phyloP scores from a whole-genome alignment of 805 yeast species.

The Candida qinlingensis region DNA sequence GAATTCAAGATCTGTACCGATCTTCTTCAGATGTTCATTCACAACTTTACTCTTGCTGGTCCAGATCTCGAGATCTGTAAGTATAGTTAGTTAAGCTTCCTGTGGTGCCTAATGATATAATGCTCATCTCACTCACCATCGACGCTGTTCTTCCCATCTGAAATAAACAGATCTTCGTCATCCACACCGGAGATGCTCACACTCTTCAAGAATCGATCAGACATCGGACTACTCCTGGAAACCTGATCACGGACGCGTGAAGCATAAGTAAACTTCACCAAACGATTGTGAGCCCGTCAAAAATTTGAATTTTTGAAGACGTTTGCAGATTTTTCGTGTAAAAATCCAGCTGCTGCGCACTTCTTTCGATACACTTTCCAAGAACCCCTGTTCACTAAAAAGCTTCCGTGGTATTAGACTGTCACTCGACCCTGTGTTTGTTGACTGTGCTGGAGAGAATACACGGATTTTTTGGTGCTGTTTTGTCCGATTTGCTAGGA shows the following conservation, averaged over 20 bases:
- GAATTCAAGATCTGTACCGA: conserved; percentile 8
- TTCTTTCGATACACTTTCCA: no score
- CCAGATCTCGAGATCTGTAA: conserved; percentile 23
- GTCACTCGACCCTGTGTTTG: no score
- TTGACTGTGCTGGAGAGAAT: no score
- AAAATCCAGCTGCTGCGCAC: no score
- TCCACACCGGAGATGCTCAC: conserved; percentile 9
- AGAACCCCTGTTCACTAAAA: no score
- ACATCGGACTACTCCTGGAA: not conserved
- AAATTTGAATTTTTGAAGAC: not conserved
- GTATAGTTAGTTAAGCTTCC: no score
- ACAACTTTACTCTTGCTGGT: conserved; percentile 22
- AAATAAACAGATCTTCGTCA: not conserved
- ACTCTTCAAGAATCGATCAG: conserved; percentile 12
- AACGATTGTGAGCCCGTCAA: not conserved
- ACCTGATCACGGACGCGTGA: no score
- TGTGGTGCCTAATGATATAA: not conserved
- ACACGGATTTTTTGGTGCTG: no score
- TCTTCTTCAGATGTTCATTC: conserved; percentile 13
- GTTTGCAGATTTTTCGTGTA: no score
- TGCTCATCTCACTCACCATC: not conserved
- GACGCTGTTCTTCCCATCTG: not conserved
- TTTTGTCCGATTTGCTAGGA: no score
- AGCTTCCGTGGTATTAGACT: no score
- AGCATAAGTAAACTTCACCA: no score